A percentile compares a stretch with the other conserved stretches of the same genome.
Conservation (phyloP, 108 stramenopile species). For the Fragilariopsis cylindrus region DNA sequence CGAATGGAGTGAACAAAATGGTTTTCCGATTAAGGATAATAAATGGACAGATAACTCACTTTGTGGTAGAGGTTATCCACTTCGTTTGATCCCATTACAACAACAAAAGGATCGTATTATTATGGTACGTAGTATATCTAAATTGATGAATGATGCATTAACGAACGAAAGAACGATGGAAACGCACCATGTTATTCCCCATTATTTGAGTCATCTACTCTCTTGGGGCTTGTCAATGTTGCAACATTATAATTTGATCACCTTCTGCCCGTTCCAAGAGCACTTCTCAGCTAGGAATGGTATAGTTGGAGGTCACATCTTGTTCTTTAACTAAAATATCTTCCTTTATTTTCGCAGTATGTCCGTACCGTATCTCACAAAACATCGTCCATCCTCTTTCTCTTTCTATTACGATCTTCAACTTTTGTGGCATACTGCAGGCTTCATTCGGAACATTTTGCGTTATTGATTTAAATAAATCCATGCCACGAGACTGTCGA, state of each 20-base stretch:
- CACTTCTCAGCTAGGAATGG: slow-evolving; percentile 28
- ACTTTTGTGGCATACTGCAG: slow-evolving; percentile 30
- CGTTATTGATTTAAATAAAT: slow-evolving; percentile 56
- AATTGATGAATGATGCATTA: not conserved
- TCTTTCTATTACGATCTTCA: not conserved
- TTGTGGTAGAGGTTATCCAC: slow-evolving; percentile 55
- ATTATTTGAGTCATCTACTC: slow-evolving; percentile 7
- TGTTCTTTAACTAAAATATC: not conserved
- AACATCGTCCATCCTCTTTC: slow-evolving; percentile 14
- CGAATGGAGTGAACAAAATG: slow-evolving; percentile 73
- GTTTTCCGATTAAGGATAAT: slow-evolving; percentile 50
- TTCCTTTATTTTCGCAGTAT: slow-evolving; percentile 3
- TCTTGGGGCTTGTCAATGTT: slow-evolving; percentile 60
- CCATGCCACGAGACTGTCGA: slow-evolving; percentile 56
- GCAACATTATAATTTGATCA: slow-evolving; percentile 40
- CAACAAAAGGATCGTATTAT: slow-evolving; percentile 52
- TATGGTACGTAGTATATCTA: slow-evolving; percentile 56
- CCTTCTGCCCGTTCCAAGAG: slow-evolving; percentile 42
- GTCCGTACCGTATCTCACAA: not conserved
- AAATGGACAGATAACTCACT: slow-evolving; percentile 60
- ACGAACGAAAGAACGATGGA: not conserved
- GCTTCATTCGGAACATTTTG: slow-evolving; percentile 78
- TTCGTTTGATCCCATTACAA: slow-evolving; percentile 54
- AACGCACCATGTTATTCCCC: slow-evolving; percentile 44
- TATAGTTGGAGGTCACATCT: slow-evolving; percentile 54